Evolutionary conservation across 2,329 filamentous ascomycete species (phyloP).

Genomic region (Escovopsis sp.): DNA sequence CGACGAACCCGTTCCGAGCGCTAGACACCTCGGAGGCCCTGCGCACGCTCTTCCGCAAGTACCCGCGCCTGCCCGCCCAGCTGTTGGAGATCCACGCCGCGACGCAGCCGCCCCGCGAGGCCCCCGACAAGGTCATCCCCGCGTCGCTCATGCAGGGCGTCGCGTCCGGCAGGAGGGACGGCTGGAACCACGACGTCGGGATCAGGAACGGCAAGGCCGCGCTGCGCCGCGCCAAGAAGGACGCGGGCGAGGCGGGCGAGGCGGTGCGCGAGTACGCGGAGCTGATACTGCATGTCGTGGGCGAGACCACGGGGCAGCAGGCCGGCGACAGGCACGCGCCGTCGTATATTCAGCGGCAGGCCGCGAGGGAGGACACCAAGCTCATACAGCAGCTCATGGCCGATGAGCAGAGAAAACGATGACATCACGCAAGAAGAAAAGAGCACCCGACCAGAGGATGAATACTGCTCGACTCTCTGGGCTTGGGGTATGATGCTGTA

Average conservation of each 20-base stretch:
- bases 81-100: slow-evolving; percentile 33
- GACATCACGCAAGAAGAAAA: neutral
- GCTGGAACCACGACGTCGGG: slow-evolving; percentile 45
- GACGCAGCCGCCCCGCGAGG: slow-evolving; percentile 29
- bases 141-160: slow-evolving; percentile 19
- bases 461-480: neutral
- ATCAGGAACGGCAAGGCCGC: slow-evolving; percentile 38
- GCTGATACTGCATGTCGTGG: slow-evolving; percentile 35
- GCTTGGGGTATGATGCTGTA: slow-evolving; percentile 3
- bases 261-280: slow-evolving; percentile 45
- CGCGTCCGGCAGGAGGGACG: slow-evolving; percentile 18
- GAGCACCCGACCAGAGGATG: neutral
- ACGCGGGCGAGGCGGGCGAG: slow-evolving; percentile 39
- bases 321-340: slow-evolving; percentile 17
- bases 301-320: slow-evolving; percentile 10
- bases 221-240: slow-evolving; percentile 33
- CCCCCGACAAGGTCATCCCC: slow-evolving; percentile 13
- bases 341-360: slow-evolving; percentile 27
- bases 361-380: slow-evolving; percentile 30
- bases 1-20: slow-evolving; percentile 31
- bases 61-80: slow-evolving; percentile 32
- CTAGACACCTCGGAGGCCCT: slow-evolving; percentile 37
- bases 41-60: slow-evolving; percentile 33
- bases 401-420: slow-evolving; percentile 22
- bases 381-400: slow-evolving; percentile 34